phyloP scores from a whole-genome alignment of 441 rosid genomes.

The Pelargonium cotyledonis region DNA sequence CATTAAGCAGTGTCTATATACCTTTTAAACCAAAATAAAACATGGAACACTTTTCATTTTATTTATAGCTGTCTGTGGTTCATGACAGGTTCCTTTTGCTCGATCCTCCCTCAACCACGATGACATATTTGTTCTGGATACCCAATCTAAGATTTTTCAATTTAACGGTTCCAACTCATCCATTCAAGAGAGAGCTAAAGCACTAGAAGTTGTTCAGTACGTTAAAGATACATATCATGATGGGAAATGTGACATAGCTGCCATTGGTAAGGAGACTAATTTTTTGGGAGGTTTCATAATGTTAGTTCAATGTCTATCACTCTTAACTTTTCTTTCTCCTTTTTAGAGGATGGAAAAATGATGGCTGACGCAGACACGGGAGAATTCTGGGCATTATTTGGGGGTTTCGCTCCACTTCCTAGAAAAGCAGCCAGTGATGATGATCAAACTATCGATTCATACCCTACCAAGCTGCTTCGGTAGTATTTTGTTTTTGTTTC shows the following conservation, averaged over 20 bases:
- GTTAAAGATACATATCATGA: slow-evolving; percentile 93
- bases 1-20: slow-evolving; percentile 57
- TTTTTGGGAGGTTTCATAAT: slow-evolving; percentile 10
- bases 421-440: slow-evolving; percentile 78
- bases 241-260: slow-evolving; percentile 76
- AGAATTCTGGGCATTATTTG: slow-evolving; percentile 97
- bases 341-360: slow-evolving; percentile 88
- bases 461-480: slow-evolving; percentile 75
- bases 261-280: slow-evolving; percentile 68
- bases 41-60: not conserved
- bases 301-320: not conserved
- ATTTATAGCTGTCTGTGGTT: slow-evolving; percentile 10
- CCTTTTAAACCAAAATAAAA: not conserved
- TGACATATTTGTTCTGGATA: slow-evolving; percentile 90
- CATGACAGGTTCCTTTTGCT: slow-evolving; percentile 77
- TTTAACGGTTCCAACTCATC: slow-evolving; percentile 96
- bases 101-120: slow-evolving; percentile 94
- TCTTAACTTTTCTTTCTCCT: not conserved
- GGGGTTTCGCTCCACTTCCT: slow-evolving; percentile 97
- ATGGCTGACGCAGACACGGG: slow-evolving; percentile 98
- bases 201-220: slow-evolving; percentile 94
- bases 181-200: slow-evolving; percentile 97
- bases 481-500: slow-evolving; percentile 19
- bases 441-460: slow-evolving; percentile 54
- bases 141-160: slow-evolving; percentile 76